Evolutionary conservation across 164 flowering plant genomes (phyloP).

Genomic region (Hamamelis virginiana): DNA sequence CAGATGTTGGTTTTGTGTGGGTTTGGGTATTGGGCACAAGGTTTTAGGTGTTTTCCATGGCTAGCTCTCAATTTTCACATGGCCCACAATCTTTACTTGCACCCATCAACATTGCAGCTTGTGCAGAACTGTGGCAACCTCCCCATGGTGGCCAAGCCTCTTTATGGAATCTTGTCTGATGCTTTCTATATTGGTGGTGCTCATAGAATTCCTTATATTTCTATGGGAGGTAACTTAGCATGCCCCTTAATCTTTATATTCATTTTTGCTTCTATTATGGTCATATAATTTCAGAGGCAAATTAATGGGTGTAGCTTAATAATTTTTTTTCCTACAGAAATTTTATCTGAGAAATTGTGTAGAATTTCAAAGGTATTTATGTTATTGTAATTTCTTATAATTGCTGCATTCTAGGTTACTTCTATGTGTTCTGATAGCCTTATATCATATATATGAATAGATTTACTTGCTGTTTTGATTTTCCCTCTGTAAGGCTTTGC

Average conservation of each 20-base stretch:
- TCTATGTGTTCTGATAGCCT: too few species aligned
- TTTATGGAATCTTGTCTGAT: conserved; percentile 87
- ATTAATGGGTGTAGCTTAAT: too few species aligned
- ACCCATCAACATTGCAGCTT: conserved; percentile 80
- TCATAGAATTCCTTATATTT: conserved; percentile 82
- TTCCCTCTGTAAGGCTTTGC: not conserved
- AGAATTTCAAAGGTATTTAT: too few species aligned
- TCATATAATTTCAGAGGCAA: too few species aligned
- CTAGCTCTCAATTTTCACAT: conserved; percentile 77
- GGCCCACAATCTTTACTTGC: conserved; percentile 58
- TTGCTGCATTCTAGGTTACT: too few species aligned
- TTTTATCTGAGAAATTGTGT: too few species aligned
- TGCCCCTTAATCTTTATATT: not conserved
- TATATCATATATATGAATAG: too few species aligned
- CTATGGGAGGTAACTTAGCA: conserved; percentile 69
- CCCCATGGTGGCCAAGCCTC: conserved; percentile 95
- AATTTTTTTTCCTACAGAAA: too few species aligned
- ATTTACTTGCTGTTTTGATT: not conserved
- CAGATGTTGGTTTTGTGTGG: conserved; percentile 71
- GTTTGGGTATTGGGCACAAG: conserved; percentile 88
- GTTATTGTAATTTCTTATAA: too few species aligned
- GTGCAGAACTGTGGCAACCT: conserved; percentile 68
- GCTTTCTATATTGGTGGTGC: conserved; percentile 76
- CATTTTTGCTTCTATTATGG: too few species aligned
- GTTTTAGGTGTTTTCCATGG: conserved; percentile 98